Base-by-base conservation (phyloP, 495 filamentous ascomycete species). In the Penicillium paradoxum region DNA sequence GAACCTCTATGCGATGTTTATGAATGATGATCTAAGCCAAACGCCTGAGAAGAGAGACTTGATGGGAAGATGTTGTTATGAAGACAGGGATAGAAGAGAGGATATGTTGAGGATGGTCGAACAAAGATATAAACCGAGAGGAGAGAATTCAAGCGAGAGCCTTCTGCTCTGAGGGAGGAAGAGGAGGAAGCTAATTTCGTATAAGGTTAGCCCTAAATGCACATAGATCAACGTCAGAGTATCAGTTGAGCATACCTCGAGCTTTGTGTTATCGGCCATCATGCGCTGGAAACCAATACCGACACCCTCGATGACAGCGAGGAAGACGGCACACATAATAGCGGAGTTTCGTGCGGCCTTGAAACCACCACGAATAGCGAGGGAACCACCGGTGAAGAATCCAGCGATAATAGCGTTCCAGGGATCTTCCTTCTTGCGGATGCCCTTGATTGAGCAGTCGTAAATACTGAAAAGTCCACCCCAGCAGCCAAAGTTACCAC, bases 401-500 rank as follows among this genome's bases (percentile, higher is more conserved):
- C 93, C 93, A 29, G 93, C 93, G 55, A 95, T 88, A 55, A 91
- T 96, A 55, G 90, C 89, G 76, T 97, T 97, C 74, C 87, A 97
- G 29, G 93, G 91, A 67, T 97, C 92, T 68, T 98, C 92, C 84
- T 96, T 97, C 75, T 93, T 88, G 55, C 93, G 77, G 33, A 96
- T 75, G 39, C 92, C 92, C 78, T 97, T 97, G 21, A 98, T 87
- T n/a, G 90, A 89, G 75, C 93, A 98, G 73, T 98, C 93, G 66
- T 88, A 97, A 34, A 88, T 92, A 53, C 83, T 87, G 75, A 98
- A 97, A 37, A 97, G 65, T 56, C 93, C 93, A 62, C 93, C 95
- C 92, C 92, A 98, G 29, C 91, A 87, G 58, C 92, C 93, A 58
- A 98, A 98, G 78, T 98, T 98, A 56, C 93, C 93, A 54, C 92